These are phyloP conservation scores for Acacia crassicarpa DNA, from an alignment of 306 rosid species.

Conservation along the genomic window DNA sequence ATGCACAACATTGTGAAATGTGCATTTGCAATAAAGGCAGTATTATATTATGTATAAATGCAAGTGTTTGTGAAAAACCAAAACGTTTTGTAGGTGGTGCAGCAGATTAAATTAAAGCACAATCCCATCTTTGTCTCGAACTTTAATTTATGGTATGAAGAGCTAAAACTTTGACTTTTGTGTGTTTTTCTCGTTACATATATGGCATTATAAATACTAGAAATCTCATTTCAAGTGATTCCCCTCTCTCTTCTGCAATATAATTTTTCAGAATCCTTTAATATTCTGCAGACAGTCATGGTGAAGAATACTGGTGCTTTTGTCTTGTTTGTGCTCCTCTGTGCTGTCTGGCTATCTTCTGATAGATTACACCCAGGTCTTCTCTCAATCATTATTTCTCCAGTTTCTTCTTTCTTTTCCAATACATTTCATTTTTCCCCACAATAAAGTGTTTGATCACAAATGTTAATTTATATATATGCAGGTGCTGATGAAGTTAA, in stretches of 20 bases:
- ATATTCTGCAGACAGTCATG: background rate
- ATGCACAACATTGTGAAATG: background rate
- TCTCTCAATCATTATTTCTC: background rate
- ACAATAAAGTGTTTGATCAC: background rate
- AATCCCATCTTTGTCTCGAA: conserved; percentile 35
- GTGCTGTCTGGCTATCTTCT: conserved; percentile 33
- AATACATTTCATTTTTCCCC: background rate
- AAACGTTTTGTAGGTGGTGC: conserved; percentile 34
- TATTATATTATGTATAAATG: background rate
- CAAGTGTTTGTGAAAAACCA: conserved; percentile 9
- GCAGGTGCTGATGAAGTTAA: conserved; percentile 24
- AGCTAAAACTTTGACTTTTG: conserved; percentile 27
- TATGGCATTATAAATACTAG: conserved; percentile 22
- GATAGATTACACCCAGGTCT: conserved; percentile 36
- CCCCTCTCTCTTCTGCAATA: conserved; percentile 24
- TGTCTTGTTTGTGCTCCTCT: conserved; percentile 28
- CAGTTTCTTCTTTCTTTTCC: background rate
- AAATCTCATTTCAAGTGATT: conserved; percentile 22
- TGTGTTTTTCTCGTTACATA: background rate
- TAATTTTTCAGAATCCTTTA: background rate
- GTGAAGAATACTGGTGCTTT: background rate
- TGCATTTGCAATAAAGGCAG: background rate
- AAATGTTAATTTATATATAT: background rate
- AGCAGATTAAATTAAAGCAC: conserved; percentile 22
- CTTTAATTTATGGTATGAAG: conserved; percentile 14